A percentile compares a stretch with the other conserved stretches of the same genome.
Conservation (phyloP, 768 basidiomycete genomes). For the Tylopilus felleus region DNA sequence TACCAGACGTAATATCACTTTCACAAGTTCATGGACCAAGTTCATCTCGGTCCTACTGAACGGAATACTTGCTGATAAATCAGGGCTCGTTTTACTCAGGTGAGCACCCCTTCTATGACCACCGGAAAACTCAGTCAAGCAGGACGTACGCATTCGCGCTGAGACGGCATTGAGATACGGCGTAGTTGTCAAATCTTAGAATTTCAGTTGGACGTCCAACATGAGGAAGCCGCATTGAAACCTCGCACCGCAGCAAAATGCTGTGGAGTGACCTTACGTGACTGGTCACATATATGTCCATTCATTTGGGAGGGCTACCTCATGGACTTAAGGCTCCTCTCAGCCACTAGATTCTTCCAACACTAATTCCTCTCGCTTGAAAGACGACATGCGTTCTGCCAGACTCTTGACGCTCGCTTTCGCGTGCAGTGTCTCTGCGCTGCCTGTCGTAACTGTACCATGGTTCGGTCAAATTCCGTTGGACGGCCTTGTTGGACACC, state of each 20-base stretch:
- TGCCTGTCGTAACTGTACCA: conserved; percentile 18
- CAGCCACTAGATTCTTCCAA: neutral
- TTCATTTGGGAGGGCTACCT: neutral
- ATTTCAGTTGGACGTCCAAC: neutral
- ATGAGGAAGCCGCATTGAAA: neutral
- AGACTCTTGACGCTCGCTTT: conserved; percentile 11
- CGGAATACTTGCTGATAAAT: neutral
- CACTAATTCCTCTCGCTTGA: neutral
- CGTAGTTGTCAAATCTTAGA: neutral
- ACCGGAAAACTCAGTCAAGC: neutral
- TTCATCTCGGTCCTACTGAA: neutral
- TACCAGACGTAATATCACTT: conserved; percentile 22
- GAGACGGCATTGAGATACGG: neutral
- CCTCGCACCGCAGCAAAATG: conserved; percentile 2
- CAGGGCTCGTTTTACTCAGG: neutral
- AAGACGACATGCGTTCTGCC: conserved; percentile 14
- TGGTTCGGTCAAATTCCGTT: conserved; percentile 25
- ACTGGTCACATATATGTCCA: neutral
- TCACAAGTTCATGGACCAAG: conserved; percentile 1
- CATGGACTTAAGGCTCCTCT: neutral
- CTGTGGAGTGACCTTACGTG: conserved; percentile 6
- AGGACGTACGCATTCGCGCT: neutral
- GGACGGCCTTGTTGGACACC: conserved; percentile 4
- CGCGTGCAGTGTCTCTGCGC: conserved; percentile 11
- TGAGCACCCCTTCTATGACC: neutral